Base-by-base conservation (phyloP, 2,329 filamentous ascomycete genomes). In the Fusarium cyanostomum region DNA sequence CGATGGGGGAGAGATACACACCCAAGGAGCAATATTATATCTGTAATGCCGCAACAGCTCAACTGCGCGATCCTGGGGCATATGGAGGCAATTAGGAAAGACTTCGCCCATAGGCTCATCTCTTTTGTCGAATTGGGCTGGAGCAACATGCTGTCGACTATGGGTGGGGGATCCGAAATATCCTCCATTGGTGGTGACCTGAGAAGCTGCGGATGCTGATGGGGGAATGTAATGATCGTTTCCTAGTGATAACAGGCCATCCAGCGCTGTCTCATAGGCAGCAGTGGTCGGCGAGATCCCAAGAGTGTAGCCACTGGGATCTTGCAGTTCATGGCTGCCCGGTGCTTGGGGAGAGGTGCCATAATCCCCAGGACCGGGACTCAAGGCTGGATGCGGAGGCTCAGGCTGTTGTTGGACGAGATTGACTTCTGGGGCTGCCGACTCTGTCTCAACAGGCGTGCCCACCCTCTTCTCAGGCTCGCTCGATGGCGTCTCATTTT, bases 21-120 rank as follows among this genome's bases (percentile, higher is more conserved):
- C 79, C 79, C 80, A 81, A 16, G 79, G 76, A 7, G 79, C 78
- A 28, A 82, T 72, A 35, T 79, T 73, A 48, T 82, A 82, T 39
- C 78, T 71, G 51, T 80, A 82, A 50, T 80, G 73, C n/a, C 78
- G 74, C 11, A 81, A 52, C 2, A 81, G 62, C 26, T 71, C 69
- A 26, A 77, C 65, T 10, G 37, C 62, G 6, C 60, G 62, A 56
- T 66, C 67, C n/a, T 72, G 70, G 3, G 67, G 66, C 49, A 67
- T 55, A 46, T 70, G 67, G 4, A 66, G 58, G 39, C 70, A 72
- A 28, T 66, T 72, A 13, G 62, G 62, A 52, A 72, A 72, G 10
- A 41, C 27, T 31, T 59, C 58, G 5, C 37, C 24, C 8, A 42
- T 51, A 8, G 46, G 33, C 24, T 61, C 57, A 18, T 53, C 51